Percentiles rank a stretch among this genome's conserved stretches.
phyloP scores from a whole-genome alignment of 2,329 filamentous ascomycete species.

The Fusarium floridanum region DNA sequence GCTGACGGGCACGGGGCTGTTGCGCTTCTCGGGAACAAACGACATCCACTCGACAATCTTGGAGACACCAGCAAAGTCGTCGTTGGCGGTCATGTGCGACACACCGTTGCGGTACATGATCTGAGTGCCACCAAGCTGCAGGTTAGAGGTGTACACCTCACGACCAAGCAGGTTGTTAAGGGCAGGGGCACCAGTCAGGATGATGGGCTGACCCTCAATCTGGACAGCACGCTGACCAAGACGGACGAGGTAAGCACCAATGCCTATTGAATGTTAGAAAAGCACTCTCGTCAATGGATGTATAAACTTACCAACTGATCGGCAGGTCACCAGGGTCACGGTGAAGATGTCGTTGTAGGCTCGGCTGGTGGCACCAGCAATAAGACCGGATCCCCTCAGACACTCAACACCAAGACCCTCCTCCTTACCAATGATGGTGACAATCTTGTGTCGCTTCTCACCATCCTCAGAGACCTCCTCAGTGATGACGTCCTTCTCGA shows the following conservation, averaged over 20 bases:
- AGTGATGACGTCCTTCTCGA: slow-evolving; percentile 81
- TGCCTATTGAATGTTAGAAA: slow-evolving; percentile 69
- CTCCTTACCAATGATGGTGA: slow-evolving; percentile 91
- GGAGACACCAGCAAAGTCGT: slow-evolving; percentile 97
- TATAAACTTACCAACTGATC: slow-evolving; percentile 83
- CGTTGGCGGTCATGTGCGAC: slow-evolving; percentile 96
- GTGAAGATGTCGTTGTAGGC: slow-evolving; percentile 99
- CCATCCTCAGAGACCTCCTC: slow-evolving; percentile 88
- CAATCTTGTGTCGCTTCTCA: slow-evolving; percentile 93
- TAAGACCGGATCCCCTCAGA: slow-evolving; percentile 95
- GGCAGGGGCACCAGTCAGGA: slow-evolving; percentile 95
- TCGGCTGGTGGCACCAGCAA: slow-evolving; percentile 95
- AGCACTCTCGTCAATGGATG: not conserved
- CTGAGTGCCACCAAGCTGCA: slow-evolving; percentile 99
- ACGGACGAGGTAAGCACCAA: slow-evolving; percentile 98
- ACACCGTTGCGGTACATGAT: slow-evolving; percentile 99
- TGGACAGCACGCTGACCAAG: slow-evolving; percentile 98
- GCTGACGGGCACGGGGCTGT: slow-evolving; percentile 91
- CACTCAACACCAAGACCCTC: slow-evolving; percentile 98
- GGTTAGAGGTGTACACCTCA: slow-evolving; percentile 98
- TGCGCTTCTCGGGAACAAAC: slow-evolving; percentile 95
- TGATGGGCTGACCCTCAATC: slow-evolving; percentile 98
- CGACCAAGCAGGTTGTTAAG: slow-evolving; percentile 98
- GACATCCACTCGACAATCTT: slow-evolving; percentile 99
- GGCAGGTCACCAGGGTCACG: slow-evolving; percentile 95